phyloP scores from a whole-genome alignment of 1,139 yeast genomes.

The Candida sojae region DNA sequence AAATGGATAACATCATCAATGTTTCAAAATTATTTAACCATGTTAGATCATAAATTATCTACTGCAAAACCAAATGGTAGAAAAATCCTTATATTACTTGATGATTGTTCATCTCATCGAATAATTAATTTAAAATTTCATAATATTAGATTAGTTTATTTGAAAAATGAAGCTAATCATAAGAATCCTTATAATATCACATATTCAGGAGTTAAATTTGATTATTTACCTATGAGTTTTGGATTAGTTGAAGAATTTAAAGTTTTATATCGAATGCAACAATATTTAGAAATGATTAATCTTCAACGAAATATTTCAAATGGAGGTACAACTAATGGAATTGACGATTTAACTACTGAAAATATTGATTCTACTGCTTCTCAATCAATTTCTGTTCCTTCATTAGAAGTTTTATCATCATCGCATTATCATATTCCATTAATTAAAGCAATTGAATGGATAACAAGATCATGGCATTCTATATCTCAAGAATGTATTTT shows the following conservation, averaged over 20 bases:
- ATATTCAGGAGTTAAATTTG: conserved; percentile 40
- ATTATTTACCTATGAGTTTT: conserved; percentile 63
- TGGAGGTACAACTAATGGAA: background rate
- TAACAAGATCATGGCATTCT: conserved; percentile 57
- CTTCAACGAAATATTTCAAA: conserved; percentile 32
- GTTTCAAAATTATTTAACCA: conserved; percentile 62
- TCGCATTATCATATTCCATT: conserved; percentile 48
- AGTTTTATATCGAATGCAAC: conserved; percentile 58
- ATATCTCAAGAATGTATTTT: conserved; percentile 48
- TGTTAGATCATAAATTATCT: conserved; percentile 56
- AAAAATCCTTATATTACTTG: conserved; percentile 56
- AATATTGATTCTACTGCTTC: background rate
- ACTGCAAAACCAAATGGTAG: conserved; percentile 37
- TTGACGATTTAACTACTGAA: background rate
- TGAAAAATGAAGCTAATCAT: conserved; percentile 43
- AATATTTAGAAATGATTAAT: conserved; percentile 53
- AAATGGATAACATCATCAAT: conserved; percentile 69
- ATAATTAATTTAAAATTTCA: conserved; percentile 57
- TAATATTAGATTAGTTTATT: conserved; percentile 49
- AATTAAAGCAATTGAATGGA: conserved; percentile 58
- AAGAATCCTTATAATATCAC: conserved; percentile 40
- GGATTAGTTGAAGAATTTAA: conserved; percentile 67
- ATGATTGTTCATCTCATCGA: conserved; percentile 66
- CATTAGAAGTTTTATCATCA: conserved; percentile 34
- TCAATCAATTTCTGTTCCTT: conserved; percentile 8